Conservation (phyloP, 83 land plant genomes). For the Isoetes engelmannii region DNA sequence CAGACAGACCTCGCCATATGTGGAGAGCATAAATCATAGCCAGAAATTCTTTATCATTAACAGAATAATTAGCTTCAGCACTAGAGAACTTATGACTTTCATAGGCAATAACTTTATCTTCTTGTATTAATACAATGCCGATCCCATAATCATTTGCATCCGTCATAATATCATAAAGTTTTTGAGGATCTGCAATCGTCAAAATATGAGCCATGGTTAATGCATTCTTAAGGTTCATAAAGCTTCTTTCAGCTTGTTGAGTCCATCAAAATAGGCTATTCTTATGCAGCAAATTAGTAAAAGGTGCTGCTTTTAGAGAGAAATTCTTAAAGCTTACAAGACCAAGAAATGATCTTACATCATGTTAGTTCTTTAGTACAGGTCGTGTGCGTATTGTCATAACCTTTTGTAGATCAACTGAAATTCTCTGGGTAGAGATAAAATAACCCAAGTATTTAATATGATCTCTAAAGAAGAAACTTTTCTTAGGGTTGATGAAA, state of each 20-base stretch:
- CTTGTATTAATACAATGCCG: background rate
- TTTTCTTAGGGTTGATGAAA: too few relatives aligned
- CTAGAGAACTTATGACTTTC: background rate
- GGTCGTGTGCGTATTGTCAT: too few relatives aligned
- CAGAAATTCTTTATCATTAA: background rate
- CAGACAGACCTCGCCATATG: background rate
- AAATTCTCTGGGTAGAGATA: too few relatives aligned
- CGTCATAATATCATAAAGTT: background rate
- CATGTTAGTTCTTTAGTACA: too few relatives aligned
- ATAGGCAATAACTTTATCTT: background rate
- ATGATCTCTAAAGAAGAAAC: too few relatives aligned
- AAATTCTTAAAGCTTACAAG: background rate
- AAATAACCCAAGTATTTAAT: too few relatives aligned
- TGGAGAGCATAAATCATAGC: slow-evolving; percentile 1
- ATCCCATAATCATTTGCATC: background rate
- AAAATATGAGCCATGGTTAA: background rate
- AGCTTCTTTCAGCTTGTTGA: too few relatives aligned
- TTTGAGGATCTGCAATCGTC: background rate
- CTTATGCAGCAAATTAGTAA: background rate
- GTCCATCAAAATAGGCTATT: background rate
- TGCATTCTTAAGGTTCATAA: background rate
- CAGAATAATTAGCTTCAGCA: background rate
- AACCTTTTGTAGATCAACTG: too few relatives aligned
- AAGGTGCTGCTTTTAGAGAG: background rate
- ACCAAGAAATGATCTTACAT: background rate